A percentile compares a stretch with the other conserved stretches of the same genome.
phyloP scores from a whole-genome alignment of 208 protist genomes.

The Leishmania guyanensis region DNA sequence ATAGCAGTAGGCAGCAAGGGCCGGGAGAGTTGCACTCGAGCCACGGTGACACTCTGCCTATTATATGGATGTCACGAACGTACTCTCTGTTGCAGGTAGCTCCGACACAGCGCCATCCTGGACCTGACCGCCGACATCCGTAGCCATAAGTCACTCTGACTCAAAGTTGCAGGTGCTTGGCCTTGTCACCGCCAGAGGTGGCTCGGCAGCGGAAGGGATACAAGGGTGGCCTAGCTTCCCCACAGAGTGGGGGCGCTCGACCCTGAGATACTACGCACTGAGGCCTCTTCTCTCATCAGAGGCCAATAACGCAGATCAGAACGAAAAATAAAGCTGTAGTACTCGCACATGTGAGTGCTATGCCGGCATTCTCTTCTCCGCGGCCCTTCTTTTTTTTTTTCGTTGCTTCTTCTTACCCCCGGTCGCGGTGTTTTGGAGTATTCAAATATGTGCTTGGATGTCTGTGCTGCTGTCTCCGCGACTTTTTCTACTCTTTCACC shows the following conservation, averaged over 20 bases:
- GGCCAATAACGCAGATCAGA: not conserved
- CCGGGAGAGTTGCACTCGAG: not conserved
- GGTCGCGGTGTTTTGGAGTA: not conserved
- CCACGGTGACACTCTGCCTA: not conserved
- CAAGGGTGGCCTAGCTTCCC: not conserved
- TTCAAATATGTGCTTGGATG: not conserved
- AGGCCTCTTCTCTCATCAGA: not conserved
- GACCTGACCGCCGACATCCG: not conserved
- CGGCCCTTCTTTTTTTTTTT: not conserved
- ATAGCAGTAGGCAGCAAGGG: not conserved
- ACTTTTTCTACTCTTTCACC: not conserved
- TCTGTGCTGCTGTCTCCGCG: not conserved
- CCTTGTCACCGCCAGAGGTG: not conserved
- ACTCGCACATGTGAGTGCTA: not conserved
- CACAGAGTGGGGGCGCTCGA: not conserved
- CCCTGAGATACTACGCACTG: not conserved
- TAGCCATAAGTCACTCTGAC: not conserved
- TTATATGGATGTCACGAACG: not conserved
- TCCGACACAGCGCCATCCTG: not conserved
- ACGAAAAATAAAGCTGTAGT: not conserved
- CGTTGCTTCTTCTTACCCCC: not conserved
- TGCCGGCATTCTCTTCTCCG: not conserved
- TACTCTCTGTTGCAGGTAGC: not conserved
- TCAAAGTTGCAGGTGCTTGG: not conserved
- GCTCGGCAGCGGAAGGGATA: not conserved